Evolutionary conservation across 1,284 basidiomycete genomes (phyloP).

Genomic region (Apiotrichum gracile): DNA sequence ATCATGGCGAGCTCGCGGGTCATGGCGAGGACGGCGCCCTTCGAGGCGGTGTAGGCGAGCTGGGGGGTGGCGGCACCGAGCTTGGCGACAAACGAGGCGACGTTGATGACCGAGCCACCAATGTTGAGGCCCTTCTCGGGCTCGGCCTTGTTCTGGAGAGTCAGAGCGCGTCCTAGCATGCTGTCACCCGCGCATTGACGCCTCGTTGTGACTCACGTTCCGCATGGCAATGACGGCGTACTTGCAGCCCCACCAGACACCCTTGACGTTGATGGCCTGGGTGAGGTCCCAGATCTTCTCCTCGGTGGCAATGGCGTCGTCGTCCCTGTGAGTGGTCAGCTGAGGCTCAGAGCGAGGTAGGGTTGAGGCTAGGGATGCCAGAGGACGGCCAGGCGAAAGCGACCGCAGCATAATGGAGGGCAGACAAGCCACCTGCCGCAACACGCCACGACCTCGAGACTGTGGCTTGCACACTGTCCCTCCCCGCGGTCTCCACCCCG

Average conservation of each 20-base stretch:
- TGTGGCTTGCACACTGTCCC: neutral
- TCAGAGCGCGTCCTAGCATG: neutral
- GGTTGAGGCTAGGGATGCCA: too few species aligned
- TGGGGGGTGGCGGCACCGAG: slow-evolving; percentile 94
- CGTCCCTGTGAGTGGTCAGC: too few species aligned
- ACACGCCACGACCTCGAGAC: neutral
- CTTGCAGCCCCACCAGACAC: slow-evolving; percentile 98
- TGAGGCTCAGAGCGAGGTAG: too few species aligned
- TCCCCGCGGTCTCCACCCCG: too few species aligned
- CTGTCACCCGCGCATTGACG: too few species aligned
- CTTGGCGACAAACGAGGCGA: slow-evolving; percentile 85
- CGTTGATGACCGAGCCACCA: slow-evolving; percentile 95
- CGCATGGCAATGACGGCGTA: slow-evolving; percentile 95
- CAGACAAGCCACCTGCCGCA: neutral
- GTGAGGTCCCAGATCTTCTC: slow-evolving; percentile 93
- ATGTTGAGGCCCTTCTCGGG: slow-evolving; percentile 67
- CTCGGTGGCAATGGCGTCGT: slow-evolving; percentile 90
- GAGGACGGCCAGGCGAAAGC: too few species aligned
- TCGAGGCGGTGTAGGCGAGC: slow-evolving; percentile 62
- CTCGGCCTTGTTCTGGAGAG: slow-evolving; percentile 65
- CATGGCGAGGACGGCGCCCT: slow-evolving; percentile 95
- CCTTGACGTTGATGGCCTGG: slow-evolving; percentile 92
- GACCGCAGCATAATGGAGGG: too few species aligned
- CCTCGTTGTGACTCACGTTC: slow-evolving; percentile 41
- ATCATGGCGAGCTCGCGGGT: slow-evolving; percentile 95